These are phyloP conservation scores for Fusarium staphyleae DNA, from an alignment of 2,329 filamentous ascomycete species.

Conservation along the genomic window DNA sequence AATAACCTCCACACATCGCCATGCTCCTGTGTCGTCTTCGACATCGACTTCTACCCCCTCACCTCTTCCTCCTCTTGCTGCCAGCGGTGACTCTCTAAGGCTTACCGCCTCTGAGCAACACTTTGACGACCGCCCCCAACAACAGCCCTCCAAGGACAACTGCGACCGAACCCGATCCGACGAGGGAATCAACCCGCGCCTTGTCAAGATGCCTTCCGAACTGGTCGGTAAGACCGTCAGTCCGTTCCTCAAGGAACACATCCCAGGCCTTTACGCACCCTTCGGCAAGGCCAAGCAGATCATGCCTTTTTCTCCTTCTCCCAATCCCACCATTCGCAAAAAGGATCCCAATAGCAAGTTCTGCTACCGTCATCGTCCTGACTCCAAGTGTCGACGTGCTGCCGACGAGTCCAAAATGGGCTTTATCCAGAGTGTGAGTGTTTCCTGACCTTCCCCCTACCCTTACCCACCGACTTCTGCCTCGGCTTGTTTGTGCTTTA, in stretches of 20 bases:
- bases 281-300: slow-evolving; percentile 64
- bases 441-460: not conserved
- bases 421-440: slow-evolving; percentile 80
- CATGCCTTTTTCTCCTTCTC: slow-evolving; percentile 19
- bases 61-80: slow-evolving; percentile 11
- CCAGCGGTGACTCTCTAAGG: slow-evolving; percentile 27
- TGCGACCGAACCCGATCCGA: slow-evolving; percentile 60
- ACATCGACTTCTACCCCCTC: slow-evolving; percentile 17
- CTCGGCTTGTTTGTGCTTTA: not conserved
- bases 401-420: slow-evolving; percentile 97
- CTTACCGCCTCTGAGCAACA: slow-evolving; percentile 7
- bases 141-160: slow-evolving; percentile 50
- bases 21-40: slow-evolving; percentile 27
- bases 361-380: slow-evolving; percentile 94
- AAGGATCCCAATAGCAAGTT: slow-evolving; percentile 81
- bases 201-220: slow-evolving; percentile 67
- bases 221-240: slow-evolving; percentile 80
- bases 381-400: slow-evolving; percentile 90
- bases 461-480: not conserved
- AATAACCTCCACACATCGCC: slow-evolving; percentile 29
- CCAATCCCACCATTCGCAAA: slow-evolving; percentile 45
- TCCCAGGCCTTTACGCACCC: slow-evolving; percentile 86
- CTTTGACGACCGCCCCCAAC: slow-evolving; percentile 21
- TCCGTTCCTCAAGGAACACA: slow-evolving; percentile 90
- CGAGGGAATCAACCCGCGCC: slow-evolving; percentile 57